These are phyloP conservation scores for Sisymbrium altissimum DNA, from an alignment of 345 rosid species.

Conservation along the genomic window DNA sequence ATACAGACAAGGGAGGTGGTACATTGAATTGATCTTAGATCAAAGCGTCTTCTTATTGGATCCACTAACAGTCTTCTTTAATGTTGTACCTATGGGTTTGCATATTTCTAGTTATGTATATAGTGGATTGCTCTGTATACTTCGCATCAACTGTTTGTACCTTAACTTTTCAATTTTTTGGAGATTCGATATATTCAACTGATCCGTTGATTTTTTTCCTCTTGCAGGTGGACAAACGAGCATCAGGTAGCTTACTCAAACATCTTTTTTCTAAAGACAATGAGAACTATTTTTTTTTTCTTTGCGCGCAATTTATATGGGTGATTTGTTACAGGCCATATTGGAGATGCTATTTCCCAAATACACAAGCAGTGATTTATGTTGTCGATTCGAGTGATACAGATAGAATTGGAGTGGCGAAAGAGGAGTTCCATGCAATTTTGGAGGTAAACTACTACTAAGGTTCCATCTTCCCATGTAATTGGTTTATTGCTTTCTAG, in stretches of 20 bases:
- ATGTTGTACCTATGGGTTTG: neutral
- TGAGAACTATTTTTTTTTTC: neutral
- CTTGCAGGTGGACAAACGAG: slow-evolving; percentile 62
- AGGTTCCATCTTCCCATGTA: neutral
- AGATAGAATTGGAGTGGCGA: slow-evolving; percentile 50
- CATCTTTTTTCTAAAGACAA: neutral
- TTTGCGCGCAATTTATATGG: slow-evolving; percentile 1
- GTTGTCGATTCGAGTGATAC: slow-evolving; percentile 64
- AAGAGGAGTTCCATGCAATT: slow-evolving; percentile 64
- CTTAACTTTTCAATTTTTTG: neutral
- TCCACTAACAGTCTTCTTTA: neutral
- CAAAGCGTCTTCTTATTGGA: neutral
- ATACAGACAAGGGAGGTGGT: too few relatives aligned
- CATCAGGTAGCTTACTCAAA: slow-evolving; percentile 42
- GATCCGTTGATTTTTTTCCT: neutral
- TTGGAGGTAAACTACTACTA: slow-evolving; percentile 43
- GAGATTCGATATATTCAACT: neutral
- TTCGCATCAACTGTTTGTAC: neutral
- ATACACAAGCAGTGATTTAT: slow-evolving; percentile 46
- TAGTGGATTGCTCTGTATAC: neutral
- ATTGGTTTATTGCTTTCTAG: neutral
- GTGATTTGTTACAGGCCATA: slow-evolving; percentile 44
- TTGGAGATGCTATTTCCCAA: slow-evolving; percentile 70
- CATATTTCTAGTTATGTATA: neutral
- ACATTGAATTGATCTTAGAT: slow-evolving; percentile 8